phyloP scores from a whole-genome alignment of 2,329 filamentous ascomycete species.

The Neopestalotiopsis sp. region DNA sequence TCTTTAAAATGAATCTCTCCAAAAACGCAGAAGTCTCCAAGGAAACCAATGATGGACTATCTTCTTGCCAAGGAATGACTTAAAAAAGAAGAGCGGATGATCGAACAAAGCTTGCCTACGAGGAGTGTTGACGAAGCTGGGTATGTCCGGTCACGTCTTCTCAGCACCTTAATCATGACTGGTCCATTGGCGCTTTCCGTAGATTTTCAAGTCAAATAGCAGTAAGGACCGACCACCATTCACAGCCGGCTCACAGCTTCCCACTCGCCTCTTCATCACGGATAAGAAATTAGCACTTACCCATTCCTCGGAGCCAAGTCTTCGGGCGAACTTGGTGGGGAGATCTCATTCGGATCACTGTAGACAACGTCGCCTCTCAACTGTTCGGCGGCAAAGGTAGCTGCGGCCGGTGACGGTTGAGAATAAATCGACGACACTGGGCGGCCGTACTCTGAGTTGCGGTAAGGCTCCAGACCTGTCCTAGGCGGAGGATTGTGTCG shows the following conservation, averaged over 20 bases:
- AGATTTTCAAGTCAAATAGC: background rate
- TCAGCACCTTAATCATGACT: background rate
- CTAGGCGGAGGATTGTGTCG: constrained; percentile 30
- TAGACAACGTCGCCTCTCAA: constrained; percentile 28
- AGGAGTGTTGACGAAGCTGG: background rate
- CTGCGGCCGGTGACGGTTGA: constrained; percentile 51
- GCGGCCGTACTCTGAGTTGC: constrained; percentile 40
- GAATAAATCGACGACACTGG: constrained; percentile 68
- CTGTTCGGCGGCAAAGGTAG: constrained; percentile 37
- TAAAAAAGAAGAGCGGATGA: background rate
- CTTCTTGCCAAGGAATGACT: background rate
- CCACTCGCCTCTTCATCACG: background rate
- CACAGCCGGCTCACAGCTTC: background rate
- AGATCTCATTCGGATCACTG: constrained; percentile 46
- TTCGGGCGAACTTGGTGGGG: constrained; percentile 64
- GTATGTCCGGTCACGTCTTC: background rate
- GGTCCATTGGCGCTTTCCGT: background rate
- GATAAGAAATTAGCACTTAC: constrained; percentile 42
- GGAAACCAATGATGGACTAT: background rate
- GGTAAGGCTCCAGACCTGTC: constrained; percentile 37
- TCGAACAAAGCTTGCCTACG: background rate
- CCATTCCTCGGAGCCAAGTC: constrained; percentile 38
- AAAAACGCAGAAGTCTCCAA: constrained; percentile 13
- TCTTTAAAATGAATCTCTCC: constrained; percentile 20
- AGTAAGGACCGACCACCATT: background rate